Base-by-base conservation (phyloP, 345 rosid genomes). In the Lepidium aucheri region DNA sequence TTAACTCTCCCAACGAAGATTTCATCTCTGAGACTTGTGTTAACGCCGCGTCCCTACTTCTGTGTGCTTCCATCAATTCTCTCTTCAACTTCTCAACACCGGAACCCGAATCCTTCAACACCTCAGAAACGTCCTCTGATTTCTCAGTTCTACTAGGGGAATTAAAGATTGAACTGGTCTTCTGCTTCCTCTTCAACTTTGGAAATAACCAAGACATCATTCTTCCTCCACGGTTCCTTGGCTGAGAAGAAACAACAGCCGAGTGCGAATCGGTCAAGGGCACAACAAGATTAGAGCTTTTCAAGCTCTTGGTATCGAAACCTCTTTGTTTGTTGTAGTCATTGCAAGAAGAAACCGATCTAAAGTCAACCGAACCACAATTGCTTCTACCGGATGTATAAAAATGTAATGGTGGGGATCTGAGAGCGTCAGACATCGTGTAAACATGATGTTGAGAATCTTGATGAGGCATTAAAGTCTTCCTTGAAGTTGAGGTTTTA, bases 181-280 rank as follows among this genome's bases (percentile, higher is more conserved):
- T 90, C 28, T 85, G 78, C 70, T 90, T 90, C 78, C 72, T 90
- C 86, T 82, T 90, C 14, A 85, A 64, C 88, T 80, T 75, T 0
- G 97, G 95, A 51, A 94, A 85, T 69, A 88, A 64, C 90, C 97
- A 74, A n/a, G 95, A 88, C 46, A 93, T 79, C 75, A 85, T 72
- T 53, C 77, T 53, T 58, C 64, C 58, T 68, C 95, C 88, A 16
- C 82, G 71, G 57, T 60, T 83, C 57, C 79, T 86, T 4, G 85
- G 81, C 30, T 86, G 93, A 20, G 77, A 74, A 1, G 95, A 68
- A 46, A 80, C 91, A 55, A 69, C 71, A 2, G 82, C 67, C 0
- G 89, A 83, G 28, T 82, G 96, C 3, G 91, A 80, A 74, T 89
- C 89, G 6, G 86, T 82, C 69, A 86, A 63, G 12, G 97, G 97